These are phyloP conservation scores for Austroboletus novae-zelandiae DNA, from an alignment of 1,284 basidiomycete genomes.

Conservation along the genomic window DNA sequence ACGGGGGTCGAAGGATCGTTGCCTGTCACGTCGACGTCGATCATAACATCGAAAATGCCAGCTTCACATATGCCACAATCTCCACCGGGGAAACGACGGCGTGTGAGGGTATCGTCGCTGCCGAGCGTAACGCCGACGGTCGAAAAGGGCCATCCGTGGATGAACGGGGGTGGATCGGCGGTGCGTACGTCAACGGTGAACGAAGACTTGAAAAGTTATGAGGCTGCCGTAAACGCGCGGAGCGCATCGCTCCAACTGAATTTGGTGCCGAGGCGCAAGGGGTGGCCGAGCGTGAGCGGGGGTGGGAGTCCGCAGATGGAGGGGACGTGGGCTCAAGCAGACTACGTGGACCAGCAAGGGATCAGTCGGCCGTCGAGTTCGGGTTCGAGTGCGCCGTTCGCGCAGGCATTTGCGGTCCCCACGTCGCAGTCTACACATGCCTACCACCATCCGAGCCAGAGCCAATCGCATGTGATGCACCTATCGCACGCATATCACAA, in stretches of 20 bases:
- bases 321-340: neutral
- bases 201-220: slow-evolving; percentile 65
- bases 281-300: slow-evolving; percentile 9
- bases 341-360: slow-evolving; percentile 12
- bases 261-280: slow-evolving; percentile 29
- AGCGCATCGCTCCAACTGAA: slow-evolving; percentile 51
- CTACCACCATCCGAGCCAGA: slow-evolving; percentile 1
- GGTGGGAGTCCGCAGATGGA: slow-evolving; percentile 15
- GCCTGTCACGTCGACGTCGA: neutral
- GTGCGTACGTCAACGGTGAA: neutral
- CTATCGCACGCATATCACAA: neutral
- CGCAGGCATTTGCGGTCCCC: slow-evolving; percentile 34
- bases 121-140: slow-evolving; percentile 64
- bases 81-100: slow-evolving; percentile 33
- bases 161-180: slow-evolving; percentile 7
- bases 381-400: slow-evolving; percentile 36
- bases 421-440: slow-evolving; percentile 1
- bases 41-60: neutral
- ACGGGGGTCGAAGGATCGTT: slow-evolving; percentile 11
- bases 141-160: slow-evolving; percentile 22
- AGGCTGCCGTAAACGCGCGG: slow-evolving; percentile 69
- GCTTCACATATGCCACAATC: slow-evolving; percentile 25
- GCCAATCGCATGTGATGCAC: neutral
- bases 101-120: slow-evolving; percentile 59
- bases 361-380: slow-evolving; percentile 36